Base-by-base conservation (phyloP, 768 basidiomycete species). In the Cyathus striatus region DNA sequence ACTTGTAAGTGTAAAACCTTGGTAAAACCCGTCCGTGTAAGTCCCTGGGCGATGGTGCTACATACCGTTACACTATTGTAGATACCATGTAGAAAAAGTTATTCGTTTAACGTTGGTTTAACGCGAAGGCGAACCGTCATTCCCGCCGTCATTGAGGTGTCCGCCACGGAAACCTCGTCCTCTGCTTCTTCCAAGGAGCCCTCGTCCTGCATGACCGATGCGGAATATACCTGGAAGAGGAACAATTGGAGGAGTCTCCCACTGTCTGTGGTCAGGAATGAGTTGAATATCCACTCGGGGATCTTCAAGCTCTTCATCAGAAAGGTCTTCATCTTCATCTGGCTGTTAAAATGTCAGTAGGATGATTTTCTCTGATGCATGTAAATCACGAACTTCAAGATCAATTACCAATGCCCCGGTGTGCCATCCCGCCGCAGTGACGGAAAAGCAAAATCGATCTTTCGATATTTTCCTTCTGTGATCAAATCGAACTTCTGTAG, bases 381-480 rank as follows among this genome's bases (percentile, higher is more conserved):
- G n/a, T 18, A 51, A 38, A 6, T 22, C 22, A 54, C 71, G 46
- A 44, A 87, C 88, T 69, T 90, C 81, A 21, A 91, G 67, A 57
- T 91, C 88, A 30, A 95, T 83, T 3, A 90, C 88, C 37, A 97
- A 67, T 1, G 91, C 90, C 6, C 91, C 93, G 43, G 78, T 86
- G 54, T 97, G 94, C 93, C 92, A 95, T 7, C 94, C 94, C 0
- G 80, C 75, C 2, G 93, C 90, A 4, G 90, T 76, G 4, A 83
- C 81, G 1, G 76, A 76, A 51, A 95, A 87, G 51, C 88, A 90
- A 55, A 88, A 96, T 49, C 72, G 70, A 38, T 81, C 69, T 45
- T 70, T 78, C 17, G 58, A 61, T 38, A 60, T 65, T 52, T 71
- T 75, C 42, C 61, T 63, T n/a, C 59, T 68, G 49, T 80, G 72